Evolutionary conservation across 306 rosid genomes (phyloP), one percentile per base, ranked within the genome.

Genomic region (Gastrolobium bilobum): DNA sequence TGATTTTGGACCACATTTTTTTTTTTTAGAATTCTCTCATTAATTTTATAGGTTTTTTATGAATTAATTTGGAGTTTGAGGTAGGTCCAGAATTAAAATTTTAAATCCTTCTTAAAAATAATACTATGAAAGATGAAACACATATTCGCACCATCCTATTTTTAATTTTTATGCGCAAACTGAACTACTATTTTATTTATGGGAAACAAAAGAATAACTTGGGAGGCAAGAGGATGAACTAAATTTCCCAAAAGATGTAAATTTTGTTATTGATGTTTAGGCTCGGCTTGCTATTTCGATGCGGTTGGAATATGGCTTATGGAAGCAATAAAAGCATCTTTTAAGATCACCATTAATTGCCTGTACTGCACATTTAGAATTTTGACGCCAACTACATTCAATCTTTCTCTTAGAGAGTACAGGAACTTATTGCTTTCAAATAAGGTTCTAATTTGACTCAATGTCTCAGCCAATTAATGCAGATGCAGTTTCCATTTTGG

Each of bases 1-100:
- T 33, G 13, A 53, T 57, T 58, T 73, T 78, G 87, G 84, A 83
- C 87, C 84, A 73, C 84, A 42, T 34, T 9, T 20, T 20, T 20
- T 0, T 20, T 20, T 20, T 20, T 20, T 1, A 20, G 26, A 20
- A 20, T 20, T 20, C 26, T 20, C 26, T 1, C 26, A 20, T 20
- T 20, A 20, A 20, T 20, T 20, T 20, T 20, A 20, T 20, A 20
- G 26, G 1, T 20, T 20, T 20, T 20, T 1, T 20, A 20, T 20
- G 26, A 20, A 20, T 20, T 0, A 20, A 20, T 1, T 1, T 1
- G 26, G 1, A 20, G 26, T n/a, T n/a, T n/a, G n/a, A n/a, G n/a
- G n/a, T n/a, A n/a, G n/a, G n/a, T n/a, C n/a, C n/a, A n/a, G n/a
- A n/a, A n/a, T n/a, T n/a, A n/a, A n/a, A n/a, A n/a, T n/a, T 20